phyloP scores from a whole-genome alignment of 495 filamentous ascomycete species.

The Haplographium delicatum region DNA sequence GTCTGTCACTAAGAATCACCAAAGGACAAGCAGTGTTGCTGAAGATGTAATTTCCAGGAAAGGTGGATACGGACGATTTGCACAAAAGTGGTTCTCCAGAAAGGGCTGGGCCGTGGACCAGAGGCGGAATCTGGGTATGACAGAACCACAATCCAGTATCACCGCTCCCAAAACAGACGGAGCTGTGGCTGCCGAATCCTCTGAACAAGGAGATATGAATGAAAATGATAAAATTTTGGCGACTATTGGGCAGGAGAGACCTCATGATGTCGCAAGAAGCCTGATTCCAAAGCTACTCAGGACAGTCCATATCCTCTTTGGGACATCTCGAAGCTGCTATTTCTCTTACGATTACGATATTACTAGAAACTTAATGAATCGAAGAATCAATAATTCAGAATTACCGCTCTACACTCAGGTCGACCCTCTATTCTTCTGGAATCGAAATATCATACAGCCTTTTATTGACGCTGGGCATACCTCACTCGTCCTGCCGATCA shows the following conservation, averaged over 20 bases:
- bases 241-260: conserved; percentile 28
- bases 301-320: conserved; percentile 74
- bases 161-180: background rate
- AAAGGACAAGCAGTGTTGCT: conserved; percentile 35
- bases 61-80: conserved; percentile 80
- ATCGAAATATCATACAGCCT: conserved; percentile 63
- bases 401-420: conserved; percentile 63
- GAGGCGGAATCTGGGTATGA: conserved; percentile 24
- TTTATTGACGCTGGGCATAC: conserved; percentile 67
- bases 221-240: no score
- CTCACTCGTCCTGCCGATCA: conserved; percentile 69
- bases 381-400: conserved; percentile 14
- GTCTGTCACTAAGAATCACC: conserved; percentile 2
- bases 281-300: conserved; percentile 80
- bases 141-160: conserved; percentile 5
- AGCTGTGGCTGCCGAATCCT: background rate
- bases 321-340: conserved; percentile 76
- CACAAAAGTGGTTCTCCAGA: conserved; percentile 81
- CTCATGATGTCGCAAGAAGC: conserved; percentile 15
- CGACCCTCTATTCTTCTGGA: conserved; percentile 91
- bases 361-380: conserved; percentile 55
- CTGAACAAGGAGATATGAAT: background rate
- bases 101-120: conserved; percentile 57
- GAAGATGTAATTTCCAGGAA: conserved; percentile 77
- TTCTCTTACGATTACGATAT: conserved; percentile 80